phyloP scores from a whole-genome alignment of 2,329 filamentous ascomycete genomes.

The Macrophomina phaseolina region DNA sequence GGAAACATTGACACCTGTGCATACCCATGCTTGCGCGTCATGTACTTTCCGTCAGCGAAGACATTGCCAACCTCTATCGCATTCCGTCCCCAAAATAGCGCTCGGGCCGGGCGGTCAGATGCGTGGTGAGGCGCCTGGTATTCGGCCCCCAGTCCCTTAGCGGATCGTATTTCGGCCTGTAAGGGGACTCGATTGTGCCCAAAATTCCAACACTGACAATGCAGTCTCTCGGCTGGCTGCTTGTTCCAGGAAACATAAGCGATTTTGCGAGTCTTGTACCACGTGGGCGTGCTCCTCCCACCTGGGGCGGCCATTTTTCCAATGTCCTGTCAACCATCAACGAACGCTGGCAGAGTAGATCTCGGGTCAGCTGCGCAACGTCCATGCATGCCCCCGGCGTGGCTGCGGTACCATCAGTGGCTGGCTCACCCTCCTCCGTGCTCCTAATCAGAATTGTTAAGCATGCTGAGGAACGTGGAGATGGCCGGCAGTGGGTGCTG shows the following conservation, averaged over 20 bases:
- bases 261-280: background rate
- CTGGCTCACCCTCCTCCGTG: background rate
- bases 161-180: background rate
- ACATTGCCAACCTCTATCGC: too few relatives aligned
- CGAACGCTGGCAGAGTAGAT: background rate
- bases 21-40: background rate
- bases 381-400: background rate
- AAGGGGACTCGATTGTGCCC: background rate
- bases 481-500: background rate
- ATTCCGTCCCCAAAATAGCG: too few relatives aligned
- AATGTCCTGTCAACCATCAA: background rate
- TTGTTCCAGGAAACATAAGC: background rate
- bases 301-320: background rate
- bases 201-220: background rate
- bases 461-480: background rate
- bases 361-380: background rate
- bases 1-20: background rate
- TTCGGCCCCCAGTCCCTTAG: too few relatives aligned
- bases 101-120: too few relatives aligned
- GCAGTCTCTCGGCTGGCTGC: background rate
- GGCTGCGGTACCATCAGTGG: background rate
- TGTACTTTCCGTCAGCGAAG: too few relatives aligned
- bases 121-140: too few relatives aligned
- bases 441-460: background rate
- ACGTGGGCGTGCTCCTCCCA: background rate